Evolutionary conservation across 306 rosid genomes (phyloP).

Genomic region (Quercus ilex): DNA sequence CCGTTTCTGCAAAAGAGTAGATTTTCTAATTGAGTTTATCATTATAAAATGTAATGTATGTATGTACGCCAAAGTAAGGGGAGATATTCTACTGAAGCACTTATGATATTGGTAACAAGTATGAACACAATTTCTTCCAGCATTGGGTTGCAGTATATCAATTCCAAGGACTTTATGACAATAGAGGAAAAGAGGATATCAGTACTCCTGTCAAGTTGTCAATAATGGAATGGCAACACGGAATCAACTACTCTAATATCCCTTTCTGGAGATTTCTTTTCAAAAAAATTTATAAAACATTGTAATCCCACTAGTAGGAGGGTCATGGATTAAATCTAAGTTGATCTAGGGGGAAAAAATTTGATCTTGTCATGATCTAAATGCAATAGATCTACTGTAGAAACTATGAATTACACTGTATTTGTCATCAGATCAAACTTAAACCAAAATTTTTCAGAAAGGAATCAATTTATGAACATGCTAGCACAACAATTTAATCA

Average conservation of each 20-base stretch:
- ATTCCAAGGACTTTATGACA: background rate
- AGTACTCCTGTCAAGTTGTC: background rate
- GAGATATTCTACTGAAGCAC: background rate
- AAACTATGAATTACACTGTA: background rate
- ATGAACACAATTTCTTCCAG: background rate
- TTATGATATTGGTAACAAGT: background rate
- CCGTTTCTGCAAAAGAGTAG: slow-evolving; percentile 57
- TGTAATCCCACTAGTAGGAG: background rate
- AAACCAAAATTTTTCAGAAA: background rate
- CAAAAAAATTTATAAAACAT: background rate
- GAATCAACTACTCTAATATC: background rate
- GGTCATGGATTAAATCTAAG: background rate
- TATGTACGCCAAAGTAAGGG: background rate
- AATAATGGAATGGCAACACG: background rate
- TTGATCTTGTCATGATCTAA: background rate
- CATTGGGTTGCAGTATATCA: background rate
- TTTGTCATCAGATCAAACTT: background rate
- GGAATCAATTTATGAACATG: background rate
- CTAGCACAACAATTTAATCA: background rate
- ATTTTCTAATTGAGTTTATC: slow-evolving; percentile 14
- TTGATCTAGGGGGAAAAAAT: background rate
- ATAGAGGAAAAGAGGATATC: background rate
- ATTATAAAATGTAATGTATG: background rate
- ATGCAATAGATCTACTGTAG: background rate
- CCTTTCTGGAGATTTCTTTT: background rate